Evolutionary conservation across 1,284 basidiomycete genomes (phyloP), one percentile per base, ranked within the genome.

Genomic region (Microbotryum intermedium): DNA sequence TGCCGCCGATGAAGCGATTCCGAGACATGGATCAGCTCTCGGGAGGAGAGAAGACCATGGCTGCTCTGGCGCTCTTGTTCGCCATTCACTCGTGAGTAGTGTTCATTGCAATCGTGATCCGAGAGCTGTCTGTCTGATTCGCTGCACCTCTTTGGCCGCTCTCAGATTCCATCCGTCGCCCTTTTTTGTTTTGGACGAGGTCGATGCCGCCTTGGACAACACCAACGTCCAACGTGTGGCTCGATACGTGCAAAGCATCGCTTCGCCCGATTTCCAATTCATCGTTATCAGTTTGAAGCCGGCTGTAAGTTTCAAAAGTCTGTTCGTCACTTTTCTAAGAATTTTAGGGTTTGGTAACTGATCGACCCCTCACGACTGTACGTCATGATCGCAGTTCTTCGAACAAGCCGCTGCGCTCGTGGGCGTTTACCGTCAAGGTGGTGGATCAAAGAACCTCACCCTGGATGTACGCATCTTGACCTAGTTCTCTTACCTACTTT

Each of bases 1-100:
- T 98, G 89, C 94, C 94, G 0, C 93, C 93, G 0, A 94, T 97
- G 85, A 99, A 99, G 75, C 87, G 92, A 7, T 98, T 98, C 81
- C 83, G 93, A 66, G 95, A 98, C 74, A 98, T 98, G 88, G 93
- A 97, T 63, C 93, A 97, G 74, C 79, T 98, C 6, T 97, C 92
- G 0, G 95, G 94, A 56, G 95, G 95, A 26, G 95, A 99, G 75
- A 97, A 97, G 79, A 97, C 94, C 0, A 94, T 98, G 65, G 95
- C 95, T 4, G 94, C 95, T 7, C 78, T 98, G 21, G 93, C 94
- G 1, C 79, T 99, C 21, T 79, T 98, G 29, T 97, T 98, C 72
- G 91, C 94, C 16, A 95, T 98, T 59, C 94, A 98, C 75, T 90
- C 87, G 88, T 86, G 51, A 48, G 76, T 67, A 18, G 9, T 29